Evolutionary conservation across 768 basidiomycete genomes (phyloP).

Genomic region (Boletus sensibilis): DNA sequence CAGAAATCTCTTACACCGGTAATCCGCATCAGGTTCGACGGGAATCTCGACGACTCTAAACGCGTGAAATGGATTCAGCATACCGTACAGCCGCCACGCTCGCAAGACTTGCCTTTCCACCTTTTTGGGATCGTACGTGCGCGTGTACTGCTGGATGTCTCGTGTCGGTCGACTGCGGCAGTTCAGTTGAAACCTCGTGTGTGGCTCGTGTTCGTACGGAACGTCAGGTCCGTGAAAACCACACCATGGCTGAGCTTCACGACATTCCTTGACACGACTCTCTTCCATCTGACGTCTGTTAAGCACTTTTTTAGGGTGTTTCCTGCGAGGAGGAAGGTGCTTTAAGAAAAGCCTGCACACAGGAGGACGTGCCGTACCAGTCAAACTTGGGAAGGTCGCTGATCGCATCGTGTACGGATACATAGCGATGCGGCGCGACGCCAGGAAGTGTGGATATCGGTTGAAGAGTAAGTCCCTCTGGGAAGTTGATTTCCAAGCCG

Average conservation of each 20-base stretch:
- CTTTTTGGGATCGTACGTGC: constrained; percentile 46
- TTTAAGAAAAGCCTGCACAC: not conserved
- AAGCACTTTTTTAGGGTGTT: constrained; percentile 18
- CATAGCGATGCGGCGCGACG: constrained; percentile 52
- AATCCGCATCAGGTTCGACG: constrained; percentile 57
- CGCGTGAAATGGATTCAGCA: constrained; percentile 3
- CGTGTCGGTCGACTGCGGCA: constrained; percentile 45
- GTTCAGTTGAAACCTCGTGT: constrained; percentile 43
- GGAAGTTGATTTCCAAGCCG: constrained; percentile 50
- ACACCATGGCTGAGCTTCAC: constrained; percentile 35
- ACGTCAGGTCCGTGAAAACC: constrained; percentile 29
- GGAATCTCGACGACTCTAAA: constrained; percentile 62
- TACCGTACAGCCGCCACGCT: not conserved
- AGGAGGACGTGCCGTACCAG: constrained; percentile 47
- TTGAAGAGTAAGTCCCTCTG: constrained; percentile 37
- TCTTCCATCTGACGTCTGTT: constrained; percentile 16
- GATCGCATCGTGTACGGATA: constrained; percentile 73
- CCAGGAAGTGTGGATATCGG: constrained; percentile 51
- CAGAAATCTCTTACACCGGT: constrained; percentile 44
- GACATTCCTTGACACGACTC: constrained; percentile 37
- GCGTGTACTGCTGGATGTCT: constrained; percentile 70
- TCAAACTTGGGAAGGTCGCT: constrained; percentile 70
- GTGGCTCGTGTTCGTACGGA: constrained; percentile 37
- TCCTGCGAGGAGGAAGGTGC: constrained; percentile 12
- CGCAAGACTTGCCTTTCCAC: constrained; percentile 53